Evolutionary conservation across 805 yeast species (phyloP).

Genomic region (Candida rishiriensis): DNA sequence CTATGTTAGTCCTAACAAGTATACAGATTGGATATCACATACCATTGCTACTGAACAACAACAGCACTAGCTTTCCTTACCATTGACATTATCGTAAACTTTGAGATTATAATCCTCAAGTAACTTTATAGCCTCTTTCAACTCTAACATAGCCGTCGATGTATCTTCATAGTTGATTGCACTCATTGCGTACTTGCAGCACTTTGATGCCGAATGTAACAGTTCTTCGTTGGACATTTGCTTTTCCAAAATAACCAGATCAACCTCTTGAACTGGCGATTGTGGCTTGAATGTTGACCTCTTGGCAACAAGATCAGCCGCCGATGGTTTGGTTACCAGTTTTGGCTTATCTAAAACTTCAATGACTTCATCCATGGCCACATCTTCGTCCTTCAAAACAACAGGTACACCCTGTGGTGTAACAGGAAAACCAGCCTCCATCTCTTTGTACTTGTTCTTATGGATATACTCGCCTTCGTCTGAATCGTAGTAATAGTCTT

Average conservation of each 20-base stretch:
- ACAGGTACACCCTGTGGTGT: conserved; percentile 4
- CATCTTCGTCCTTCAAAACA: background rate
- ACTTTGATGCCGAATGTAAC: conserved; percentile 47
- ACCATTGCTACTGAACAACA: too few relatives aligned
- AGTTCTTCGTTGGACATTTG: conserved; percentile 28
- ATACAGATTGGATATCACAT: background rate
- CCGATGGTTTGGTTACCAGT: background rate
- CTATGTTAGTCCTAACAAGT: too few relatives aligned
- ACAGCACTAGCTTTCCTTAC: too few relatives aligned
- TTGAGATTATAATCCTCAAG: conserved; percentile 5
- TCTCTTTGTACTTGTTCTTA: conserved; percentile 6
- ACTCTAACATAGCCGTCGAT: conserved; percentile 56
- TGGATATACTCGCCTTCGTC: conserved; percentile 19
- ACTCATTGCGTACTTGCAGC: conserved; percentile 67
- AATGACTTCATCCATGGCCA: conserved; percentile 63
- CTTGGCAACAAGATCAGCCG: conserved; percentile 11
- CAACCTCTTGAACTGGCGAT: conserved; percentile 1
- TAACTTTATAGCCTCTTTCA: conserved; percentile 41
- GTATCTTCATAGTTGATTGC: conserved; percentile 69
- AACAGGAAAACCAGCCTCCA: conserved; percentile 9
- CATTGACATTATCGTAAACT: background rate
- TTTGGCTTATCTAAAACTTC: conserved; percentile 56
- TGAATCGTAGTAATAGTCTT: conserved; percentile 18
- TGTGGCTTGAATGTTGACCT: conserved; percentile 1
- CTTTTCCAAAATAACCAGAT: conserved; percentile 13